Evolutionary conservation across 768 basidiomycete genomes (phyloP), one percentile per base, ranked within the genome.

Genomic region (Podaxis carcinomalis): DNA sequence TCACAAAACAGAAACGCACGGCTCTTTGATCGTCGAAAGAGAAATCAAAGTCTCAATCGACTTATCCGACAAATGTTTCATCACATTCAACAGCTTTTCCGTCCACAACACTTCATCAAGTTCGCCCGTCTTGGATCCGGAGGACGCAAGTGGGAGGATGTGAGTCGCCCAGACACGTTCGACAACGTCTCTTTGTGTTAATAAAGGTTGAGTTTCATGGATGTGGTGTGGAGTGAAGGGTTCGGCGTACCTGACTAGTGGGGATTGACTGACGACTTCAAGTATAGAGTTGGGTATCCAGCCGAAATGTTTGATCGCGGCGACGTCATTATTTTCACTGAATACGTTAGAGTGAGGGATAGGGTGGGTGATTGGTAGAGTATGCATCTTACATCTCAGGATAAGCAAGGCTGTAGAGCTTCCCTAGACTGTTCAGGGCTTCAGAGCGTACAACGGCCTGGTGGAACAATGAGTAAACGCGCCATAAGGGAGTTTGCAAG

Each of bases 281-380:
- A 95, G 75, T 32, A 98, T 77, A 42, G 80, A 77, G 27, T 88
- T 80, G 0, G 97, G 95, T 63, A 99, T 98, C 97, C 97, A 99
- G 0, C 85, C 86, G 68, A 98, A 98, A 50, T 95, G 91, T 14
- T 76, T 67, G 32, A 88, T 80, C 1, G 93, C 93, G 0, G 83
- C 77, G 1, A 80, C 73, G 57, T 94, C 92, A 42, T 86, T 85
- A 62, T 86, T 87, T 70, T 96, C 94, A 64, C 96, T 98, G 7
- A 32, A 32, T 9, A 52, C 4, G 47, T 42, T 42, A 25, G 16
- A n/a, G 46, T 46, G 47, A 46, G 57, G 25, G 23, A 28, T 49
- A 3, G 27, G 37, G 7, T 35, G 16, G 21, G 16, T 3, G 37
- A 67, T 19, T 65, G 62, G 19, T 32, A 54, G n/a, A 36, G 11